Conservation (phyloP, 177 flowering plant genomes). For the Vitis hybrid region DNA sequence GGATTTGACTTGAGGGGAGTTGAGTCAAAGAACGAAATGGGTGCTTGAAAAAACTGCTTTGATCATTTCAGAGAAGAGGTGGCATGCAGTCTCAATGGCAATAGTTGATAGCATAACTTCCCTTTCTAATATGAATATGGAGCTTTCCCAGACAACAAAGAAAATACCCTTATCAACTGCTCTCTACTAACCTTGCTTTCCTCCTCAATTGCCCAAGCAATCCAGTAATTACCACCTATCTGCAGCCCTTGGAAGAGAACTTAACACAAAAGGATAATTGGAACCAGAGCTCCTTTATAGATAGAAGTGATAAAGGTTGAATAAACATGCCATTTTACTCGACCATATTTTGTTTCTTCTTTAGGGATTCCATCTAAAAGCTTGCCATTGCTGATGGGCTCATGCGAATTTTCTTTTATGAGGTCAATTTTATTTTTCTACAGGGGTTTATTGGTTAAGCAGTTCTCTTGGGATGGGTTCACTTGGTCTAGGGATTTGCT, state of each 20-base stretch:
- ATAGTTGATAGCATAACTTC: background rate
- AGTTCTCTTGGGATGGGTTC: no score
- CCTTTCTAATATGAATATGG: no score
- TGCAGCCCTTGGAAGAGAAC: constrained; percentile 72
- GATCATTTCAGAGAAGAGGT: background rate
- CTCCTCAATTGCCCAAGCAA: no score
- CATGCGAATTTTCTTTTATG: constrained; percentile 35
- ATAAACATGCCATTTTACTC: no score
- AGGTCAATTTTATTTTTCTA: constrained; percentile 30
- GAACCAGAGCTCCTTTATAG: constrained; percentile 81
- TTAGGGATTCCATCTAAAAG: no score
- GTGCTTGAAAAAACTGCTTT: background rate
- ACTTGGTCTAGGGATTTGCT: no score
- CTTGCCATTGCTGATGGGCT: background rate
- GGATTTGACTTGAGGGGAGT: constrained; percentile 19
- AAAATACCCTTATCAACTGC: constrained; percentile 16
- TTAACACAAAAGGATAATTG: constrained; percentile 70
- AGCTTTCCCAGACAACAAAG: no score
- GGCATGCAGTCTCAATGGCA: background rate
- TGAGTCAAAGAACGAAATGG: constrained; percentile 10
- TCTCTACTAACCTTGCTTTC: constrained; percentile 29
- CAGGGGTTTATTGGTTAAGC: constrained; percentile 17
- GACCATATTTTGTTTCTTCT: fast-evolving
- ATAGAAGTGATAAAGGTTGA: constrained; percentile 28
- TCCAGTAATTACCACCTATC: constrained; percentile 58